phyloP scores from a whole-genome alignment of 192 early-diverging fungal species.

The Backusella luteola region DNA sequence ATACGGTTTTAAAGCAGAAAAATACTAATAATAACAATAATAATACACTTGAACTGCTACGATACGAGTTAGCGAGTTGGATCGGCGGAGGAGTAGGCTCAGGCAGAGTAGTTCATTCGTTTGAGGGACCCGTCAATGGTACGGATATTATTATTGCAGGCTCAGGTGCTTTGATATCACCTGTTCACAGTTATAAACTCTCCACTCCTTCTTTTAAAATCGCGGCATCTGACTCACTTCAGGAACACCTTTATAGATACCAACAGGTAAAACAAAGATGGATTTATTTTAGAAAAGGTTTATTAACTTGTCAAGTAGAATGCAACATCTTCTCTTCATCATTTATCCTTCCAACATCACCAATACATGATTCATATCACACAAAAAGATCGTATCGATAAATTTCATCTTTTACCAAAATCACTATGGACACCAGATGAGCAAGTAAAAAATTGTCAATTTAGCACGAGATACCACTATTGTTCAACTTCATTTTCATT shows the following conservation, averaged over 20 bases:
- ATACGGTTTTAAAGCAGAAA: background rate
- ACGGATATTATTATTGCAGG: slow-evolving; percentile 21
- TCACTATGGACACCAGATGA: slow-evolving; percentile 23
- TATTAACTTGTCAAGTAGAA: background rate
- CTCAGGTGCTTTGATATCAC: slow-evolving; percentile 7
- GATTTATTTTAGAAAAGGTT: too few relatives aligned
- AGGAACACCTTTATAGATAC: background rate
- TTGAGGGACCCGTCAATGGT: slow-evolving; percentile 17
- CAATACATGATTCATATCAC: slow-evolving; percentile 23
- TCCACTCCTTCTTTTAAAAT: background rate
- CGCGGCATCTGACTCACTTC: background rate
- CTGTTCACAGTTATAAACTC: background rate
- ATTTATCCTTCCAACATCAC: slow-evolving; percentile 6
- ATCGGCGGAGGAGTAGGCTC: slow-evolving; percentile 21
- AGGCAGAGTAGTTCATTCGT: slow-evolving; percentile 18
- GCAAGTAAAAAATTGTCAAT: slow-evolving; percentile 22
- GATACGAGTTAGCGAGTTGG: slow-evolving; percentile 8
- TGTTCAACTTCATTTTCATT: slow-evolving; percentile 22
- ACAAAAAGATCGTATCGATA: background rate
- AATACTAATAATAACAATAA: background rate
- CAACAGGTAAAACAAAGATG: background rate
- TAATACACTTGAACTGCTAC: background rate
- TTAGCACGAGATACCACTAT: background rate
- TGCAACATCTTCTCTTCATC: background rate
- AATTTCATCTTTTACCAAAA: slow-evolving; percentile 15